phyloP scores from a whole-genome alignment of 148 eudicot genomes.

The Pouteria glomerata region DNA sequence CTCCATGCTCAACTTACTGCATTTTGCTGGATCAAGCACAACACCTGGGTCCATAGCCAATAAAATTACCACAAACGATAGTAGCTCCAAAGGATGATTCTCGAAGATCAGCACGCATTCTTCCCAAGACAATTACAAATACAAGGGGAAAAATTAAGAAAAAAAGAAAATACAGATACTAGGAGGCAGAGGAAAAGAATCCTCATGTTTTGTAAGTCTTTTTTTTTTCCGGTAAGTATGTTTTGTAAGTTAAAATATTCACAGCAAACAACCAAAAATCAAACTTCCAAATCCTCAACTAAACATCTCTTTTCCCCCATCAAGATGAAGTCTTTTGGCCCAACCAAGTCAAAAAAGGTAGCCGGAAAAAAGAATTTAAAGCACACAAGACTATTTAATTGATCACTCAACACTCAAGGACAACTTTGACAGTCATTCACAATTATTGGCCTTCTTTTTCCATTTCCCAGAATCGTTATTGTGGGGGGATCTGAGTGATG shows the following conservation, averaged over 20 bases:
- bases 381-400: neutral
- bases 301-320: neutral
- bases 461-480: neutral
- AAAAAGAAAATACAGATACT: neutral
- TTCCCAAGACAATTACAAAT: neutral
- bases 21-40: constrained; percentile 52
- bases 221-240: no score
- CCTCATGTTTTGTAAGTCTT: no score
- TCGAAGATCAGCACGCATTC: neutral
- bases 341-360: neutral
- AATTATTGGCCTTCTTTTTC: neutral
- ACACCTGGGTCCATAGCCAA: constrained; percentile 34
- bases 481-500: no score
- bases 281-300: constrained; percentile 14
- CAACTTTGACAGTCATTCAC: neutral
- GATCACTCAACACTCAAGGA: neutral
- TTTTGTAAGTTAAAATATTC: no score
- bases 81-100: constrained; percentile 5
- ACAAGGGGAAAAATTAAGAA: neutral
- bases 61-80: neutral
- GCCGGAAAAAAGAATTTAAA: neutral
- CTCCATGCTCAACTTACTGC: constrained; percentile 65
- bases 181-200: neutral
- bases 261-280: constrained; percentile 17
- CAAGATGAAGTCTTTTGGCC: neutral